Evolutionary conservation across 257 asterid species (phyloP).

Genomic region (Penstemon davidsonii): DNA sequence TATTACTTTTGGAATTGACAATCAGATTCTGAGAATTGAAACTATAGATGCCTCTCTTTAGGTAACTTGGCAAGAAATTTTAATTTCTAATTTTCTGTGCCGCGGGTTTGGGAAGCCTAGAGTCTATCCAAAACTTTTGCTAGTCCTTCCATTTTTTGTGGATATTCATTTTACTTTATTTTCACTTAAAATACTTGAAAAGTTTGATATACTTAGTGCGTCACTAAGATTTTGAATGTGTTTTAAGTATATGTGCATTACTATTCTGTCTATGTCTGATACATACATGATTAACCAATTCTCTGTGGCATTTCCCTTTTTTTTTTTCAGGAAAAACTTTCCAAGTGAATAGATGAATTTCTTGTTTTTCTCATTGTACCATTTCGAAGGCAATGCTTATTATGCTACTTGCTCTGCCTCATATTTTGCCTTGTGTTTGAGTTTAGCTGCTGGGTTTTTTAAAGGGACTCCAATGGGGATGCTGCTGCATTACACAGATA

Average conservation of each 20-base stretch:
- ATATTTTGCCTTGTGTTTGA: slow-evolving; percentile 35
- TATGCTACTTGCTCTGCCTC: slow-evolving; percentile 41
- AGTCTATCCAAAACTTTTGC: neutral
- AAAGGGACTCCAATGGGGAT: slow-evolving; percentile 32
- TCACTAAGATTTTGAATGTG: neutral
- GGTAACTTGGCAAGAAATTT: no score
- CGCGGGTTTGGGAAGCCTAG: no score
- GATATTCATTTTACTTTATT: neutral
- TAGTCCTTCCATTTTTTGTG: neutral
- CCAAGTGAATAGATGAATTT: slow-evolving; percentile 41
- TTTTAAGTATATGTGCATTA: neutral
- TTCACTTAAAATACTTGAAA: neutral
- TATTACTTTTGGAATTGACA: neutral
- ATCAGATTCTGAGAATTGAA: neutral
- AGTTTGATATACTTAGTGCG: slow-evolving; percentile 8
- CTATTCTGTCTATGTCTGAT: slow-evolving; percentile 17
- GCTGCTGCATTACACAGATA: slow-evolving; percentile 30
- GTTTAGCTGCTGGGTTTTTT: slow-evolving; percentile 36
- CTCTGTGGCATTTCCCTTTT: neutral
- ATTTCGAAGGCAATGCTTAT: slow-evolving; percentile 36
- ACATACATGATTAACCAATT: slow-evolving; percentile 6
- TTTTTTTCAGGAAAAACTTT: slow-evolving; percentile 35
- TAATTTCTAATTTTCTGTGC: no score
- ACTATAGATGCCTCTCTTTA: neutral
- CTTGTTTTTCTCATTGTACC: slow-evolving; percentile 33